These are phyloP conservation scores for Suhomyces kilbournensis DNA, from an alignment of 805 yeast genomes.

Conservation along the genomic window DNA sequence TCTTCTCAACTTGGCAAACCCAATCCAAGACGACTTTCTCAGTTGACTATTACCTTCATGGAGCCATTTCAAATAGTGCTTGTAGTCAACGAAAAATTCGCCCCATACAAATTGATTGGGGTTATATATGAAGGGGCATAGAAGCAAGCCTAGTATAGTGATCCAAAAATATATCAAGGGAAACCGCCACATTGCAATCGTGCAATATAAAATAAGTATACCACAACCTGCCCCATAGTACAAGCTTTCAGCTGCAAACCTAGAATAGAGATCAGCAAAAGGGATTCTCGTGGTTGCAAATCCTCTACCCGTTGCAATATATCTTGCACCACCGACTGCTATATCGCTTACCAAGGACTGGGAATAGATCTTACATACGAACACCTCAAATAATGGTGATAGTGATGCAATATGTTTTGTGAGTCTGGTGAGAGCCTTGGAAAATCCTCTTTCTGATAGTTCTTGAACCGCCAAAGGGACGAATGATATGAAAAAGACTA, in stretches of 20 bases:
- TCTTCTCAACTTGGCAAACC: constrained; percentile 49
- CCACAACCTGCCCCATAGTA: constrained; percentile 59
- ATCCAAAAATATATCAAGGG: constrained; percentile 70
- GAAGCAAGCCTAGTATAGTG: constrained; percentile 59
- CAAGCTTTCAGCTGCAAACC: constrained; percentile 63
- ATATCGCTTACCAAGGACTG: constrained; percentile 66
- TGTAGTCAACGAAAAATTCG: constrained; percentile 71
- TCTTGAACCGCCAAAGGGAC: constrained; percentile 77
- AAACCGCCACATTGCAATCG: constrained; percentile 60
- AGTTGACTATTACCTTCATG: constrained; percentile 48
- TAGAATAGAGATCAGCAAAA: constrained; percentile 59
- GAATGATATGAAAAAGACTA: constrained; percentile 71
- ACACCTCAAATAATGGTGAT: constrained; percentile 77
- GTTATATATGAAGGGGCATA: constrained; percentile 73
- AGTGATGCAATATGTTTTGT: constrained; percentile 65
- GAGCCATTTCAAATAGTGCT: constrained; percentile 50
- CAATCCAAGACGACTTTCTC: constrained; percentile 41
- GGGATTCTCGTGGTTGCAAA: constrained; percentile 73
- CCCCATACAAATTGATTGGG: constrained; percentile 72
- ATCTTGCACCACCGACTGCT: constrained; percentile 75
- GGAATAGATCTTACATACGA: constrained; percentile 75
- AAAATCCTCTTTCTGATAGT: constrained; percentile 70
- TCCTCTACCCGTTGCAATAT: constrained; percentile 81
- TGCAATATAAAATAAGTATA: constrained; percentile 52
- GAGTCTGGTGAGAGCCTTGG: constrained; percentile 62